Percentiles rank a stretch among this genome's conserved stretches.
Evolutionary conservation across 331 rosid species (phyloP).

Genomic region (Pyracantha coccinea): DNA sequence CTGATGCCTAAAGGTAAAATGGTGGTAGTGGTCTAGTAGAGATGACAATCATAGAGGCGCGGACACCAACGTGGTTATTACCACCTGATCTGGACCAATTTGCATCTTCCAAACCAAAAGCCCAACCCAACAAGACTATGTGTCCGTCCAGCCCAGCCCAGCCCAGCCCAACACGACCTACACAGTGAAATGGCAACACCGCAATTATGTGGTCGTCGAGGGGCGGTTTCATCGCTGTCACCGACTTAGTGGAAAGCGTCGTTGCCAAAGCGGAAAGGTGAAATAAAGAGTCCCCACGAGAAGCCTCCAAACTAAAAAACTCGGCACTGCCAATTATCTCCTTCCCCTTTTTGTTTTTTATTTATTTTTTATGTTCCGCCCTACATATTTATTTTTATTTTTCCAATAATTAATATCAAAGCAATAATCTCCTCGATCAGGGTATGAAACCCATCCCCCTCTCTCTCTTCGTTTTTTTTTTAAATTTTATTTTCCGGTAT

Average conservation of each 20-base stretch:
- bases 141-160: not conserved
- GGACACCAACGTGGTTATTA: no score
- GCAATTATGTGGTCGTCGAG: not conserved
- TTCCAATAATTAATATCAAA: not conserved
- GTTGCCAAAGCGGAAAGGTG: constrained; percentile 20
- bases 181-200: not conserved
- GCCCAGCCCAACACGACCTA: not conserved
- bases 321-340: not conserved
- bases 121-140: not conserved
- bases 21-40: no score
- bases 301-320: not conserved
- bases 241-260: constrained; percentile 31
- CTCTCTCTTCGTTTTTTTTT: not conserved
- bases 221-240: constrained; percentile 20
- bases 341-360: not conserved
- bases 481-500: not conserved
- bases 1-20: no score
- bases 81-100: no score
- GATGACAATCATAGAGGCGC: no score
- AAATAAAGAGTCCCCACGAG: constrained; percentile 10
- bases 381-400: not conserved
- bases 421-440: constrained; percentile 25
- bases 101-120: no score
- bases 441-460: constrained; percentile 23
- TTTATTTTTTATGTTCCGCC: not conserved